Evolutionary conservation across 768 basidiomycete species (phyloP).

Genomic region (Lactarius quietus): DNA sequence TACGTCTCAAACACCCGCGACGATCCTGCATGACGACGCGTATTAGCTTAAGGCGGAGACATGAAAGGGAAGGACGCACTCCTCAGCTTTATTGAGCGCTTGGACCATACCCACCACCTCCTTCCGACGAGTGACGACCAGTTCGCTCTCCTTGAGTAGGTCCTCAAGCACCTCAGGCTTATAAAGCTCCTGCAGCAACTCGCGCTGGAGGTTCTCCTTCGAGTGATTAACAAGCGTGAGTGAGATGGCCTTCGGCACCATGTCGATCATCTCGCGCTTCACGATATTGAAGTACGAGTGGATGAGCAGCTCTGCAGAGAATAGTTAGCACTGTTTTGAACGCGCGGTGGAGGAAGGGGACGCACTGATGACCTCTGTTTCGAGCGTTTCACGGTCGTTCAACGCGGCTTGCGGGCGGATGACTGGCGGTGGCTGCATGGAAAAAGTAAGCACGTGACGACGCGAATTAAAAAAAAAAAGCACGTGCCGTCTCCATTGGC

Average conservation of each 20-base stretch:
- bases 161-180: slow-evolving; percentile 96
- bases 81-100: slow-evolving; percentile 95
- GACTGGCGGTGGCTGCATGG: slow-evolving; percentile 65
- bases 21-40: slow-evolving; percentile 43
- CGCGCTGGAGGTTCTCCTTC: slow-evolving; percentile 92
- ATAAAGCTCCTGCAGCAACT: slow-evolving; percentile 93
- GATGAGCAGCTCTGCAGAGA: slow-evolving; percentile 77
- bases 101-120: slow-evolving; percentile 92
- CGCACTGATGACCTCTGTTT: slow-evolving; percentile 99
- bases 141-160: slow-evolving; percentile 91
- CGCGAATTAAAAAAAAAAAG: slow-evolving; percentile 10
- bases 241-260: slow-evolving; percentile 96
- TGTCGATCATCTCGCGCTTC: slow-evolving; percentile 99
- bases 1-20: slow-evolving; percentile 50
- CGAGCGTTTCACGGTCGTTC: slow-evolving; percentile 94
- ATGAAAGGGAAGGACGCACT: slow-evolving; percentile 50
- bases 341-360: slow-evolving; percentile 24
- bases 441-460: slow-evolving; percentile 37
- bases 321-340: slow-evolving; percentile 1
- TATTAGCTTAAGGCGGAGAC: slow-evolving; percentile 21
- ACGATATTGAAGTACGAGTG: slow-evolving; percentile 97
- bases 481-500: slow-evolving; percentile 54
- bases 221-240: slow-evolving; percentile 88
- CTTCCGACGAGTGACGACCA: slow-evolving; percentile 83
- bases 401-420: slow-evolving; percentile 90